Evolutionary conservation across 208 protist species (phyloP), one percentile per base, ranked within the genome.

Genomic region (Acanthamoeba divionensis): DNA sequence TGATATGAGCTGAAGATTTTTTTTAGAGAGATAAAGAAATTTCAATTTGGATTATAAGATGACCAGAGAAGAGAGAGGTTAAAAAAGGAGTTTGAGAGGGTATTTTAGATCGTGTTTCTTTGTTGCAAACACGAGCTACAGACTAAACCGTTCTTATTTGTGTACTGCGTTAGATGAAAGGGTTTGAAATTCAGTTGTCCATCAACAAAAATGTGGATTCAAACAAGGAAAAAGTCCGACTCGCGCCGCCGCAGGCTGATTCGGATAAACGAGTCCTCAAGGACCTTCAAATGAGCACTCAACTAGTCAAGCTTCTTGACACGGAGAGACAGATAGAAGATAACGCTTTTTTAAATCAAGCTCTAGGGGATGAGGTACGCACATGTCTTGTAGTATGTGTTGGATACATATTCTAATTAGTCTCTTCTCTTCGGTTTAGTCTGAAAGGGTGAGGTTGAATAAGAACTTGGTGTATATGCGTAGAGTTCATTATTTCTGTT

Each of bases 401-500:
- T 60, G 18, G 18, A 24, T 60, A 24, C 52, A 24, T 60, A 24
- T 60, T 60, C 52, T 60, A n/a, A n/a, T 60, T 18, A 60, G 52
- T n/a, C n/a, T 24, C 18, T 60, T 18, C 18, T 60, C 52, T 60
- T 18, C 52, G 18, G n/a, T 24, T 24, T n/a, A 60, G 52, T 60
- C 47, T 4, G 3, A 26, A 54, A 26, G 52, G 2, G 38, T 2
- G 29, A 47, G 50, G 50, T 38, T 85, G 33, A 41, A 85, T 54
- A 26, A 38, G 3, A 62, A 82, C 63, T 75, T 89, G 36, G 63
- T 10, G 5, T 89, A 89, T 24, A 54, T 89, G 15, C 82, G 82
- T 10, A 10, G 29, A 2, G 82, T 89, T 8, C 82, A 89, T 33
- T 31, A 57, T 5, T 89, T 77, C 47, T 89, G 82, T 41, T 89